Evolutionary conservation across 2,329 filamentous ascomycete species (phyloP).

Genomic region (Talaromyces marneffei): DNA sequence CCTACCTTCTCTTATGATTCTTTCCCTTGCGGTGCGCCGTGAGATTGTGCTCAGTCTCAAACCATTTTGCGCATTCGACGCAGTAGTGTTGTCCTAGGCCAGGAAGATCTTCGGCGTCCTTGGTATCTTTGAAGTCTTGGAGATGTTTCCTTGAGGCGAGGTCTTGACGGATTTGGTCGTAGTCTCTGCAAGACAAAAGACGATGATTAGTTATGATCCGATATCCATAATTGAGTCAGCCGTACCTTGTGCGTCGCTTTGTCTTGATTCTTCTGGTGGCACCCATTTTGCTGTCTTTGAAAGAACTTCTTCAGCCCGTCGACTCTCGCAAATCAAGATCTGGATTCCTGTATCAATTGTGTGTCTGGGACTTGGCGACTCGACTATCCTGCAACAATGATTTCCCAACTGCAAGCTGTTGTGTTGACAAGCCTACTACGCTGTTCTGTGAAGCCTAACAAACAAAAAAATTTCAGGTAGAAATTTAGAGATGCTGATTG

Average conservation of each 20-base stretch:
- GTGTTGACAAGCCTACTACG: background rate
- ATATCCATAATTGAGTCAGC: background rate
- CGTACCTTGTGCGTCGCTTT: slow-evolving; percentile 62
- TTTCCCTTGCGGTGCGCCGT: slow-evolving; percentile 75
- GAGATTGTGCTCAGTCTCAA: slow-evolving; percentile 75
- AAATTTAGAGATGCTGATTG: slow-evolving; percentile 16
- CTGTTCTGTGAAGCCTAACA: background rate
- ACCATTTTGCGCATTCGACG: slow-evolving; percentile 92
- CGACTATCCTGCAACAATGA: background rate
- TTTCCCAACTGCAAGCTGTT: background rate
- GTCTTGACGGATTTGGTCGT: slow-evolving; percentile 88
- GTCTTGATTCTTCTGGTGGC: slow-evolving; percentile 65
- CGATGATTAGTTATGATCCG: background rate
- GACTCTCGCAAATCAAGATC: background rate
- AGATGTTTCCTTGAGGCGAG: slow-evolving; percentile 74
- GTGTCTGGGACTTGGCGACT: background rate
- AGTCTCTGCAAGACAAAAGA: slow-evolving; percentile 57
- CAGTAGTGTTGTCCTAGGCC: slow-evolving; percentile 84
- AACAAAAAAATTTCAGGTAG: slow-evolving; percentile 1
- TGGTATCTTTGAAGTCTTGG: slow-evolving; percentile 67
- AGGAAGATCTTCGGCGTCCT: slow-evolving; percentile 79
- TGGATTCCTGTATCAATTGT: slow-evolving; percentile 11
- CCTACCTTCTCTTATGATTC: slow-evolving; percentile 82
- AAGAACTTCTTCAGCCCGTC: no score
- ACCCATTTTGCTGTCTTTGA: slow-evolving; percentile 53